Evolutionary conservation across 495 filamentous ascomycete genomes (phyloP), one percentile per base, ranked within the genome.

Genomic region (Annulohypoxylon moriforme): DNA sequence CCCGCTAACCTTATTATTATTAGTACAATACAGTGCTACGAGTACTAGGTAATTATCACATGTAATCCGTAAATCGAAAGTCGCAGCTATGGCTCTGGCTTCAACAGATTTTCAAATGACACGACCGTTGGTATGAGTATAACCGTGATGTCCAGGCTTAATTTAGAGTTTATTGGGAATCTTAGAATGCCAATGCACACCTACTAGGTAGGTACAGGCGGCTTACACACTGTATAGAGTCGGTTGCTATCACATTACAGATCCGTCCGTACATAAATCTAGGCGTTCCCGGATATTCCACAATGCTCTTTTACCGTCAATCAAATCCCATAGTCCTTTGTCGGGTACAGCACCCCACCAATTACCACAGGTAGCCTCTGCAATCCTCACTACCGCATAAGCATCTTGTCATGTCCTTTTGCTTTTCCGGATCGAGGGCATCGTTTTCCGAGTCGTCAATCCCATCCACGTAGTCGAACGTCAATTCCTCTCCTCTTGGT

Each of bases 381-480:
- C 92, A 95, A 3, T 85, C 83, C n/a, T 62, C 56, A 50, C 88
- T 87, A 0, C 89, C 89, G 67, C 93, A 96, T 11, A 91, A 78
- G 79, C 93, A 96, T 50, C 79, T 81, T 1, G 89, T 82, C 86
- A 74, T 87, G 47, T 81, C 75, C 58, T 75, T 83, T 42, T 75
- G 76, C 67, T 85, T 82, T 55, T 73, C 71, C 24, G 85, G 83
- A 60, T 87, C 83, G 0, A 85, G 80, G 5, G 87, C 84, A 14
- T 85, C 82, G 10, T 82, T 79, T 11, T 85, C 82, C 49, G 77
- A 77, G 24, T 80, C 82, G 3, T 84, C 81, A 6, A 82, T 73
- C 2, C 85, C 86, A 50, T 89, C 88, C 52, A 89, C 86, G 69
- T 98, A 98, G 72, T 97, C 93, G 60, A 98, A 97, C 0, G 92